Evolutionary conservation across 116 monocot species (phyloP).

Genomic region (Phalaenopsis hybrid): DNA sequence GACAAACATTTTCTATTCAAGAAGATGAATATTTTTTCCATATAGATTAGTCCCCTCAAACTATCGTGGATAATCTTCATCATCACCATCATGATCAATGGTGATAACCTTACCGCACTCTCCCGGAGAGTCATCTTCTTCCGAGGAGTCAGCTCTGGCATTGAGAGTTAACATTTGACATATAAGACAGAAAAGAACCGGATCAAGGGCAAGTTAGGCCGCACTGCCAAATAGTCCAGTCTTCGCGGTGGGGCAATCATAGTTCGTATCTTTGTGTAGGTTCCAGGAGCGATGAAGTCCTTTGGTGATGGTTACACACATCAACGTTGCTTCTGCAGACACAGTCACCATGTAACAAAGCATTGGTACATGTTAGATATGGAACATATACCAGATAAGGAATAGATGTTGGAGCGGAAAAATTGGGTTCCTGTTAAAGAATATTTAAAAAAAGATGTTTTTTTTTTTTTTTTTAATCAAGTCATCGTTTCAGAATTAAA

Average conservation of each 20-base stretch:
- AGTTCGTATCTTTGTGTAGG: conserved; percentile 32
- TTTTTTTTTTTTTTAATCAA: too few relatives aligned
- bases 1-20: too few relatives aligned
- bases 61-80: conserved; percentile 8
- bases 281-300: conserved; percentile 33
- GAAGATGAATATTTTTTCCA: too few relatives aligned
- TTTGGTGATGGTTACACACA: conserved; percentile 72
- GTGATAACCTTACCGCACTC: conserved; percentile 60
- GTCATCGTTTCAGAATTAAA: too few relatives aligned
- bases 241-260: conserved; percentile 66
- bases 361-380: too few relatives aligned
- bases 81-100: conserved; percentile 26
- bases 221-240: conserved; percentile 81
- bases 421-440: too few relatives aligned
- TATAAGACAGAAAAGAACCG: conserved; percentile 67
- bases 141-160: conserved; percentile 60
- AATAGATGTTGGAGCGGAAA: too few relatives aligned
- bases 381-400: too few relatives aligned
- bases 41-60: too few relatives aligned
- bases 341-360: conserved; percentile 38
- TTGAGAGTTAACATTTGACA: conserved; percentile 68
- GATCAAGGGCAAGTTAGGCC: conserved; percentile 63
- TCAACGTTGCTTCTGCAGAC: conserved; percentile 51
- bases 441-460: too few relatives aligned
- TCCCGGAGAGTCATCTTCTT: conserved; percentile 53